Base-by-base conservation (phyloP, 2,329 filamentous ascomycete genomes). In the Chrysoporthe puriensis region DNA sequence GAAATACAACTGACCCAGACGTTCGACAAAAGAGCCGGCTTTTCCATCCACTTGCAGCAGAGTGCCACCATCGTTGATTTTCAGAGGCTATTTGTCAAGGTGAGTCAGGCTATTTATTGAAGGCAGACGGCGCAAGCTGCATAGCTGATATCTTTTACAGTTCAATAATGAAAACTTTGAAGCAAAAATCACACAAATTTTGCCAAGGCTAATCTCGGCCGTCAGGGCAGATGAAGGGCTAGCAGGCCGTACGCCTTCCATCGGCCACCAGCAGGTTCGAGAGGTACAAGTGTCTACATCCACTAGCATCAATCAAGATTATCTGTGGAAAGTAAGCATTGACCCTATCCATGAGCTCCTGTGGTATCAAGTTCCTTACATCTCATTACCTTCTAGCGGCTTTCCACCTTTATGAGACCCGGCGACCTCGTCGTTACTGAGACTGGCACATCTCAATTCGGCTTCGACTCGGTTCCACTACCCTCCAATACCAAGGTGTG, bases 381-480 rank as follows among this genome's bases (percentile, higher is more conserved):
- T 18, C 1, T 6, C 26, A 36, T 36, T 18, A 8, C 32, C 34
- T 6, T n/a, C n/a, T 34, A 67, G 66, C 64, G 65, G 8, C 46
- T 71, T 44, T 52, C 66, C 26, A 44, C 62, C 14, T 72, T 66
- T 60, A 44, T 72, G n/a, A 66, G 57, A n/a, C 58, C 69, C 2
- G 70, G 68, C 18, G 72, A 73, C 36, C 63, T 73, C 5, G 57
- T 74, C 44, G 32, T 74, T 46, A 62, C 66, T 0, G 73, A 74
- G 61, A 74, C 72, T 11, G 72, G 72, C 42, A 74, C 72, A 14
- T 54, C 67, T n/a, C 71, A 73, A 21, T 59, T 70, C 9, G 72
- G 71, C 1, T 63, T 71, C 50, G 60, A 58, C 3, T 32, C 42
- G 18, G 70, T 69, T 4, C 57, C 42, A 8, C 64, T 72, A 14